Evolutionary conservation across 208 protist species (phyloP).

Genomic region (Leishmania gerbilli): DNA sequence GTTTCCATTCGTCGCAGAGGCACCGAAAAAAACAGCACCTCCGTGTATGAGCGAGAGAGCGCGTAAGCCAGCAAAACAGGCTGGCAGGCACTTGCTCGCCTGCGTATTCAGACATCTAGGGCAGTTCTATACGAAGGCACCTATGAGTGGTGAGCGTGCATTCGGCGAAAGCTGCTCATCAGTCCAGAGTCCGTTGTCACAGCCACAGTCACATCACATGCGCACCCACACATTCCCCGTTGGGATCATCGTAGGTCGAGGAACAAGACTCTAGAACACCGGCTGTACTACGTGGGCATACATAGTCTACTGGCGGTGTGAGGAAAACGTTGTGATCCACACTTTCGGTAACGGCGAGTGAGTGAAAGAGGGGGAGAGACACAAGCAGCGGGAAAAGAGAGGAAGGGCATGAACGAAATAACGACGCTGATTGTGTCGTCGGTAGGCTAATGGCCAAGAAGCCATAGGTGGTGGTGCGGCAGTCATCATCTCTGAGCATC

Average conservation of each 20-base stretch:
- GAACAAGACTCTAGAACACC: too few relatives aligned
- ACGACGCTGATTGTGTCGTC: neutral
- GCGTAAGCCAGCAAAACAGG: neutral
- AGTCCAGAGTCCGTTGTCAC: too few relatives aligned
- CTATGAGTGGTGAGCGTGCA: constrained; percentile 21
- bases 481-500: neutral
- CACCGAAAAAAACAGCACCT: neutral
- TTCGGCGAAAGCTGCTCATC: constrained; percentile 37
- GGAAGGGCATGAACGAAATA: neutral
- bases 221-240: neutral
- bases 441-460: neutral
- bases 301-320: neutral
- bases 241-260: neutral
- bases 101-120: constrained; percentile 19
- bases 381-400: neutral
- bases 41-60: neutral
- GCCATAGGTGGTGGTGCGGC: too few relatives aligned
- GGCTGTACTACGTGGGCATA: neutral
- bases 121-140: constrained; percentile 44
- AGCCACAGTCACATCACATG: neutral
- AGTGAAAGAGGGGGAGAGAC: neutral
- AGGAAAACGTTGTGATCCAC: neutral
- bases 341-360: neutral
- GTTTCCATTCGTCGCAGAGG: neutral
- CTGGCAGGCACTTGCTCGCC: neutral